Percentiles rank a stretch among this genome's conserved stretches.
Conservation (phyloP, 1,139 yeast species). For the Blastobotrys raffinosifermentans region DNA sequence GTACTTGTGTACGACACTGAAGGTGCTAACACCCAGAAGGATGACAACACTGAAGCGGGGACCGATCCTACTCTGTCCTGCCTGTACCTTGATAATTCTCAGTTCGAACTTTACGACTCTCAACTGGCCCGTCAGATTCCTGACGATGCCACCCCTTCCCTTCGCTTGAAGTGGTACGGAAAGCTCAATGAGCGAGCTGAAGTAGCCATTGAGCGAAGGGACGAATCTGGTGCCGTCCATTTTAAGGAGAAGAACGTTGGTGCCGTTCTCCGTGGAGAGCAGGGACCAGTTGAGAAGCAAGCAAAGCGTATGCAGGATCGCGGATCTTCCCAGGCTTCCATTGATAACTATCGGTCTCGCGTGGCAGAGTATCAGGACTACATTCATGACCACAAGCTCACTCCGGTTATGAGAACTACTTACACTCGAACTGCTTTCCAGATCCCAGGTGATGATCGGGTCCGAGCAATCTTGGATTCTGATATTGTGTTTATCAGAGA, state of each 20-base stretch:
- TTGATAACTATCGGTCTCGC: constrained; percentile 49
- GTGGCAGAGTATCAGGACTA: constrained; percentile 58
- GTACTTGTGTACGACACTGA: constrained; percentile 63
- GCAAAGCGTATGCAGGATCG: constrained; percentile 51
- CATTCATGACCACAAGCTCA: constrained; percentile 59
- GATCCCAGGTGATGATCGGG: constrained; percentile 93
- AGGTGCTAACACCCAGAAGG: constrained; percentile 34
- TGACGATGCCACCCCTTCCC: constrained; percentile 63
- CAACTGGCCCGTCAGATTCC: constrained; percentile 48
- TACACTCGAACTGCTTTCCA: constrained; percentile 95
- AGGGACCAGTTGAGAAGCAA: constrained; percentile 42
- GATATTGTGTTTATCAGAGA: constrained; percentile 85
- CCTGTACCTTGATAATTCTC: constrained; percentile 77
- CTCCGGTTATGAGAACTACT: constrained; percentile 81
- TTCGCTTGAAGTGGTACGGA: constrained; percentile 91
- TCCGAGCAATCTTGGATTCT: constrained; percentile 84
- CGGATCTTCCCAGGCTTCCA: constrained; percentile 36
- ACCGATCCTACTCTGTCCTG: constrained; percentile 80
- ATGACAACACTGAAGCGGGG: constrained; percentile 34
- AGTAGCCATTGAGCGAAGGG: constrained; percentile 68
- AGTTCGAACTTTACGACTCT: constrained; percentile 80
- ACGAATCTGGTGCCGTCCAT: constrained; percentile 49
- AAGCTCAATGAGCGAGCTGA: constrained; percentile 69
- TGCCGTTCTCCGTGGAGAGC: constrained; percentile 46
- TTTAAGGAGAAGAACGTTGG: constrained; percentile 76